Evolutionary conservation across 1,284 basidiomycete species (phyloP), one percentile per base, ranked within the genome.

Genomic region (Ganoderma multipileum): DNA sequence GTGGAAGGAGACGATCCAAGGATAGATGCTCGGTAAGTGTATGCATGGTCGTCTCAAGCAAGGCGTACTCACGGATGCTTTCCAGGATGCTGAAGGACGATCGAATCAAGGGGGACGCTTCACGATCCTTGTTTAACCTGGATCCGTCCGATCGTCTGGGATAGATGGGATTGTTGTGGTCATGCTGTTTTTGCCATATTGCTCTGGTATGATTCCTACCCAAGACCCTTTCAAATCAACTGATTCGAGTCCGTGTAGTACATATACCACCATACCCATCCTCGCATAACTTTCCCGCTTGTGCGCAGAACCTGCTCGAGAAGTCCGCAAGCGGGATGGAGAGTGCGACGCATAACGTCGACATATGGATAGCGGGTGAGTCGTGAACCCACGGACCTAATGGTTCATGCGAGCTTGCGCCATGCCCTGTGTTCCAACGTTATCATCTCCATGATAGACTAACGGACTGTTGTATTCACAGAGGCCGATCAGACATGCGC

Each of bases 1-100:
- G 91, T 98, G 0, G 95, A 98, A 80, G 94, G 94, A 33, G 96
- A 97, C 72, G 97, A 99, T 79, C 90, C 93, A 0, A 85, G 97
- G 39, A 84, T 96, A 60, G 95, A 99, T 81, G 86, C 91, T 57
- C 86, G 95, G 95, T 95, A 66, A 63, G 90, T 82, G 33, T 2
- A 59, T 39, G 50, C 61, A 20, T 14, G n/a, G 36, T 8, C 16
- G 11, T 11, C 5, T 28, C 26, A 11, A n/a, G 26, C 8, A 9
- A 41, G 18, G 23, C 36, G 11, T 33, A 3, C 7, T 39, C n/a
- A 63, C 14, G 12, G 8, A 18, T 42, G 50, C 11, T 41, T 20
- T 38, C 26, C 6, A 91, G 91, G 63, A 88, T 93, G 86, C 79
- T 93, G 73, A 91, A 90, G 76, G 91, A 93, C 76, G 91, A 92